A percentile compares a stretch with the other conserved stretches of the same genome.
phyloP scores from a whole-genome alignment of 768 basidiomycete genomes.

The Megacollybia marginata region DNA sequence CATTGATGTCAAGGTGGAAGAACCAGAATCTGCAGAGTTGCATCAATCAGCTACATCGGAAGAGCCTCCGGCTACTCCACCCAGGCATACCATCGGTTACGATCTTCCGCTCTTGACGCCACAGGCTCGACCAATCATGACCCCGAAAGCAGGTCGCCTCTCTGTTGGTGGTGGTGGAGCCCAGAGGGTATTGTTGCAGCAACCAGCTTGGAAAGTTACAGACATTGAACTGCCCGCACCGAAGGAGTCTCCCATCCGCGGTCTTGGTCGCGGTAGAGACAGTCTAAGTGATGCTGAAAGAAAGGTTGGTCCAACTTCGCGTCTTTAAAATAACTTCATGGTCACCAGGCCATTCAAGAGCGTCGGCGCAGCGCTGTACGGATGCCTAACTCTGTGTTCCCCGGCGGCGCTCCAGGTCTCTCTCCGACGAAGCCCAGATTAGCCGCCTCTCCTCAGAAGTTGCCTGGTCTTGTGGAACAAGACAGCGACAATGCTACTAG shows the following conservation, averaged over 20 bases:
- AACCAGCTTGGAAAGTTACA: constrained; percentile 44
- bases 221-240: constrained; percentile 42
- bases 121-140: constrained; percentile 24
- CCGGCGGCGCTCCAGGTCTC: constrained; percentile 48
- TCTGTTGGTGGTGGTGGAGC: constrained; percentile 43
- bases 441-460: neutral
- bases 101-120: constrained; percentile 50
- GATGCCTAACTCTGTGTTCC: constrained; percentile 40
- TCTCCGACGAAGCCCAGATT: constrained; percentile 12
- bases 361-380: constrained; percentile 52
- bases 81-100: constrained; percentile 6
- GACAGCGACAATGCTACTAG: constrained; percentile 32
- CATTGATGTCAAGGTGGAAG: constrained; percentile 9
- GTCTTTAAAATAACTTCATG: neutral
- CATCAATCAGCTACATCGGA: constrained; percentile 4
- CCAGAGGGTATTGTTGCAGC: constrained; percentile 38
- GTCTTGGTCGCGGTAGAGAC: constrained; percentile 6
- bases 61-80: constrained; percentile 12
- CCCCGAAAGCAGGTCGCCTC: constrained; percentile 17
- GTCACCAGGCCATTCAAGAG: constrained; percentile 50
- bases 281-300: constrained; percentile 38
- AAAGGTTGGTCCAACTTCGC: constrained; percentile 22
- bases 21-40: constrained; percentile 16
- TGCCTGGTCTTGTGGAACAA: neutral
- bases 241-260: neutral